phyloP scores from a whole-genome alignment of 768 basidiomycete genomes.

The Suillus paluster region DNA sequence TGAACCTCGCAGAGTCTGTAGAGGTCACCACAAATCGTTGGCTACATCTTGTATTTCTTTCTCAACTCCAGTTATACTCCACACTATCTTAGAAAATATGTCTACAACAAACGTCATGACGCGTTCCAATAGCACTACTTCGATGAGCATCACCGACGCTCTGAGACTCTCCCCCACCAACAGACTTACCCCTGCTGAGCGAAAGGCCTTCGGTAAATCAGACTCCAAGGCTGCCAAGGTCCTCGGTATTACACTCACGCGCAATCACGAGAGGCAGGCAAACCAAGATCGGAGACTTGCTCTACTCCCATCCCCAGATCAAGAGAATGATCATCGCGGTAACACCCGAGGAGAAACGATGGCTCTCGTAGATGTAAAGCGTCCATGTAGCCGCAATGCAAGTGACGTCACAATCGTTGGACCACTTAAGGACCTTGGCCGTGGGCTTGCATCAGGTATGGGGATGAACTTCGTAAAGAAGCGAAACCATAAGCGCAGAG shows the following conservation, averaged over 20 bases:
- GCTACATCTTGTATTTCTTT: background rate
- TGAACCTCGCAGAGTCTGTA: background rate
- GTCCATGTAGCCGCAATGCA: slow-evolving; percentile 6
- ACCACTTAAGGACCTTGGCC: slow-evolving; percentile 13
- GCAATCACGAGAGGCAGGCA: slow-evolving; percentile 10
- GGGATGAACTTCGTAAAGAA: slow-evolving; percentile 1
- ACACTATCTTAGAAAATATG: background rate
- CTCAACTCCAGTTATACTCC: background rate
- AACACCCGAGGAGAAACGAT: slow-evolving; percentile 4
- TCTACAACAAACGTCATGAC: background rate
- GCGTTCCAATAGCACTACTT: background rate
- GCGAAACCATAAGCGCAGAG: slow-evolving; percentile 4
- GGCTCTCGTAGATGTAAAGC: slow-evolving; percentile 11
- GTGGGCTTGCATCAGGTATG: slow-evolving; percentile 1
- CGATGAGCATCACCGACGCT: background rate
- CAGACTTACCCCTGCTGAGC: slow-evolving; percentile 11
- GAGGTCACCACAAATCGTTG: background rate
- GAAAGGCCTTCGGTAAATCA: slow-evolving; percentile 14
- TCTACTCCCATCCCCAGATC: background rate
- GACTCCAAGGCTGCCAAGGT: slow-evolving; percentile 18
- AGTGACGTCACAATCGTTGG: slow-evolving; percentile 13
- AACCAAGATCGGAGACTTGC: background rate
- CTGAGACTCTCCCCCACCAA: slow-evolving; percentile 9
- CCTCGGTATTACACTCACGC: slow-evolving; percentile 21
- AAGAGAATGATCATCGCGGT: background rate